Evolutionary conservation across 2,329 filamentous ascomycete genomes (phyloP), one percentile per base, ranked within the genome.

Genomic region (Chaetomiaceae sp.): DNA sequence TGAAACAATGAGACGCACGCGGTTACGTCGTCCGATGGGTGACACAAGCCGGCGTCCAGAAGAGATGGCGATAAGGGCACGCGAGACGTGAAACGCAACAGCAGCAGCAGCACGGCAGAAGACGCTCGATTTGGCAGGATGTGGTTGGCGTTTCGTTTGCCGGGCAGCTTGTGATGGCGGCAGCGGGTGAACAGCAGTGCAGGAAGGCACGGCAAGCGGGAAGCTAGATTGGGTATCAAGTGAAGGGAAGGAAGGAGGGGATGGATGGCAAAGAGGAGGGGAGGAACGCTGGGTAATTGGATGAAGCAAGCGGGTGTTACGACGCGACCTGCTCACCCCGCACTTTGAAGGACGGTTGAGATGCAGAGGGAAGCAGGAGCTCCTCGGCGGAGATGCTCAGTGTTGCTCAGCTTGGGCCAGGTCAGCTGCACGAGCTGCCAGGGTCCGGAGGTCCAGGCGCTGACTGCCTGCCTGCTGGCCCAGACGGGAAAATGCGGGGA

Each of bases 251-350:
- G 17, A 33, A 38, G 42, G 37, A 40, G 24, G 32, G 34, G 38
- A 44, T n/a, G n/a, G 35, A 39, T 24, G 35, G 32, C 37, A 22
- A 35, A 38, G 42, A 47, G 52, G 50, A 56, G 54, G 54, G 54
- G 48, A 55, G 48, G 41, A 15, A 38, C 38, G 50, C 45, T 37
- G 54, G 44, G 40, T 56, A 55, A 56, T 56, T 56, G 54, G 54
- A 35, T 33, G 41, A 22, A 39, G 22, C n/a, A 44, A 27, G 36
- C 34, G 39, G 43, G 24, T 42, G 49, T 34, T 32, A 49, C 49
- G 30, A 42, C 45, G 46, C 33, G 36, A 33, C 26, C 32, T 37
- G 30, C 40, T 44, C 50, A 56, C 54, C 54, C 54, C 54, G 54
- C 55, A 57, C 54, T 53, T 51, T 48, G 12, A 33, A 15, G 38